Base-by-base conservation (phyloP, 148 eudicot genomes). In the Simmondsia chinensis region DNA sequence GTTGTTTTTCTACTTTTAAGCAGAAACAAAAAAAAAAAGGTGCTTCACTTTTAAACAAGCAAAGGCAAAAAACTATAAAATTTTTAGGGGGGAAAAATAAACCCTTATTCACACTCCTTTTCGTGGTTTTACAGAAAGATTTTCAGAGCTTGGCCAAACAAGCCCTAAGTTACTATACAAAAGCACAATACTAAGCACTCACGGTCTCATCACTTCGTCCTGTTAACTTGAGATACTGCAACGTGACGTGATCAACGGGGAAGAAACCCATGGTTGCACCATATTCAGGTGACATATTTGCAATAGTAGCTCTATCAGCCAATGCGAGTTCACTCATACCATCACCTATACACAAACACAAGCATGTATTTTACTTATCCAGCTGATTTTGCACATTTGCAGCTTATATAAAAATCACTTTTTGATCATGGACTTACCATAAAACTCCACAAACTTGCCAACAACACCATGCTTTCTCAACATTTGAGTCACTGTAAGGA, bases 181-280 rank as follows among this genome's bases (percentile, higher is more conserved):
- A n/a, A n/a, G n/a, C n/a, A n/a, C n/a, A n/a, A n/a, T n/a, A n/a
- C n/a, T n/a, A n/a, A n/a, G n/a, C 48, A 48, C 91, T 55, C 48
- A 89, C 91, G 13, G 83, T 88, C 36, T 80, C 97, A 28, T 88
- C 94, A 41, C 83, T 88, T 69, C 97, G 68, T 68, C 97, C 94
- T 10, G 97, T 88, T 76, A 88, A 75, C 57, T 77, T 83, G 18
- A 88, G 74, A 45, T 88, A 88, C 9, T 88, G 72, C 49, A 88
- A 59, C 13, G 97, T 88, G 37, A 88, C 83, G 55, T 80, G 89
- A 56, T 88, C 97, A 8, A 83, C 97, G 23, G 94, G 96, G 75
- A 87, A 87, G 86, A 87, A 87, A 16, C 96, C 94, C 96, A 88
- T 88, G 57, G 91, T 88, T 32, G 97, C 97, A 39, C 97, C 97